Conservation (phyloP, 352 stramenopile genomes). For the Phytophthora macrochlamydospora region DNA sequence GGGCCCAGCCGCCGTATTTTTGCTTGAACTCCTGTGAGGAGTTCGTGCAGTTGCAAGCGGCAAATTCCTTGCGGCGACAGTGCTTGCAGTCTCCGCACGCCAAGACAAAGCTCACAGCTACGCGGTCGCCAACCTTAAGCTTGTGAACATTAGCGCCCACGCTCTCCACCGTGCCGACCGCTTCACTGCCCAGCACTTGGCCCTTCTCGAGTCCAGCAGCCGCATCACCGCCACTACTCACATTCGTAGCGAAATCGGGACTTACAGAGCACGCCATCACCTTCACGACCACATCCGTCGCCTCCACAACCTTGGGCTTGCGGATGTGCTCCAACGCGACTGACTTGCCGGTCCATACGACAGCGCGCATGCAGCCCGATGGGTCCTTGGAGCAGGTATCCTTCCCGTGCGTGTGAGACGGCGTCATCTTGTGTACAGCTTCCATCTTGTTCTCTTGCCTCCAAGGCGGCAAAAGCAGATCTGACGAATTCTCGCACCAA, state of each 20-base stretch:
- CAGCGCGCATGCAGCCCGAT: slow-evolving; percentile 60
- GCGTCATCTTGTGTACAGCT: slow-evolving; percentile 32
- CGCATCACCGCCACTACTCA: slow-evolving; percentile 38
- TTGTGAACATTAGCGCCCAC: slow-evolving; percentile 55
- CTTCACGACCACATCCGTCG: slow-evolving; percentile 62
- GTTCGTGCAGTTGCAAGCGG: slow-evolving; percentile 76
- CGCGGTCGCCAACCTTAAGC: slow-evolving; percentile 65
- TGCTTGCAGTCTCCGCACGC: slow-evolving; percentile 74
- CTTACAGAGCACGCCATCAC: slow-evolving; percentile 68
- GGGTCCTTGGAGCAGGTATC: slow-evolving; percentile 42
- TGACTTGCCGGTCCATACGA: slow-evolving; percentile 62
- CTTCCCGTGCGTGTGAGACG: slow-evolving; percentile 21
- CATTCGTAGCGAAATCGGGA: slow-evolving; percentile 57
- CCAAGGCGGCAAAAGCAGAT: slow-evolving; percentile 30
- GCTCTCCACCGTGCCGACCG: slow-evolving; percentile 62
- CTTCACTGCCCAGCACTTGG: slow-evolving; percentile 74
- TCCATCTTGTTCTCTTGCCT: slow-evolving; percentile 26
- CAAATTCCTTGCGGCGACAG: slow-evolving; percentile 65
- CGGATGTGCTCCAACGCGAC: slow-evolving; percentile 59
- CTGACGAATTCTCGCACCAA: slow-evolving; percentile 6
- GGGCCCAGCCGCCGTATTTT: slow-evolving; percentile 67
- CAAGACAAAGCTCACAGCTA: slow-evolving; percentile 76
- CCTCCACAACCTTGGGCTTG: slow-evolving; percentile 62
- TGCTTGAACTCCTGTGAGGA: slow-evolving; percentile 68
- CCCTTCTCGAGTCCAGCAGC: slow-evolving; percentile 55